A percentile compares a stretch with the other conserved stretches of the same genome.
phyloP scores from a whole-genome alignment of 148 eudicot species.

The Rhododendron ovatum region DNA sequence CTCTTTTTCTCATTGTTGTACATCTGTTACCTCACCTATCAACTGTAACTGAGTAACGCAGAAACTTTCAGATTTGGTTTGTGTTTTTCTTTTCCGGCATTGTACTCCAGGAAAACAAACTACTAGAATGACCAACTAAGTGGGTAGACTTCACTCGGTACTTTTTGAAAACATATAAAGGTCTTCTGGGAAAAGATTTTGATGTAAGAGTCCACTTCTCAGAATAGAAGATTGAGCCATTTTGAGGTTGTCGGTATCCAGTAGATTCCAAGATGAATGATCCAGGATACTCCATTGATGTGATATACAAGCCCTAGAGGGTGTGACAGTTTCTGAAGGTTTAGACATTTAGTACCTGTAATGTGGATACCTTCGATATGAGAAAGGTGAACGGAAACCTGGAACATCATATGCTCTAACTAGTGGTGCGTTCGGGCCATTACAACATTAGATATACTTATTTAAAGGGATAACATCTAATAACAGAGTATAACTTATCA shows the following conservation, averaged over 20 bases:
- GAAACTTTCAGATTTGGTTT: not conserved
- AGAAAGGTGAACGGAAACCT: not conserved
- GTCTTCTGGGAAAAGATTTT: not conserved
- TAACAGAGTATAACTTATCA: not conserved
- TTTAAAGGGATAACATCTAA: not conserved
- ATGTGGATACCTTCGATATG: not conserved
- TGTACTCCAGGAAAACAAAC: not conserved
- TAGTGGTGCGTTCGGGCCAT: not conserved
- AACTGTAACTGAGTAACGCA: not conserved
- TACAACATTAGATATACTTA: not conserved
- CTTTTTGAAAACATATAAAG: not conserved
- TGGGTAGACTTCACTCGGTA: not conserved
- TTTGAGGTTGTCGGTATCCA: not conserved
- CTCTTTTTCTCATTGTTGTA: not conserved
- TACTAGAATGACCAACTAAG: not conserved
- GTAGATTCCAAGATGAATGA: not conserved
- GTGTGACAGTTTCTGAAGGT: not conserved
- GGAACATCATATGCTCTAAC: not conserved
- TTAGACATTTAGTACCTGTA: not conserved
- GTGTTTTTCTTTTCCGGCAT: not conserved
- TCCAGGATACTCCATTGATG: not conserved
- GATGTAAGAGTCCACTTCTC: not conserved
- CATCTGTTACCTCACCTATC: not conserved
- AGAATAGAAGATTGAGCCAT: not conserved
- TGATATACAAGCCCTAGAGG: not conserved